Base-by-base conservation (phyloP, 2,329 filamentous ascomycete species). In the Botryotinia convoluta region DNA sequence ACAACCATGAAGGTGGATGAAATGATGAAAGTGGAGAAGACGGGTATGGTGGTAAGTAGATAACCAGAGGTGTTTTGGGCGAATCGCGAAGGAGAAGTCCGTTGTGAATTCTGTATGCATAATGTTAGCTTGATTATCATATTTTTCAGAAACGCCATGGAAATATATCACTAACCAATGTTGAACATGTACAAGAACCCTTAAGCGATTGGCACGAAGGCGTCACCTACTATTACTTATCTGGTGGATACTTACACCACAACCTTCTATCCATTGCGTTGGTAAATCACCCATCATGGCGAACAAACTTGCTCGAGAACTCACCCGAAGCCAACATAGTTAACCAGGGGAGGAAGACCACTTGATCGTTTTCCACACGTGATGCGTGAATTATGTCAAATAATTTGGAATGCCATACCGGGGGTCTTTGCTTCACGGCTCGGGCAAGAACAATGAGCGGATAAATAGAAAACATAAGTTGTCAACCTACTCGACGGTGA, bases 21-120 rank as follows among this genome's bases (percentile, higher is more conserved):
- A n/a, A 77, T 75, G 59, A 42, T 86, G 73, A 67, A 81, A 73
- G 42, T 86, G 73, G 69, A 81, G 74, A 12, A 74, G 74, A 85
- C 84, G n/a, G 78, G 80, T 20, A 79, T 81, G 45, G 86, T 83
- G 89, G 89, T 0, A 91, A 80, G 78, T 90, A 87, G 60, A 91
- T 81, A 22, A 90, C 79, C 60, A 91, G 78, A 2, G 88, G 85
- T 1, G 82, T 79, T 20, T 81, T 78, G 0, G 82, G 79, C 8
- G 70, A 72, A 35, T 72, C 72, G 1, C 42, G 70, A 71, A 80
- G 18, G 80, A 77, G 73, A 32, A 69, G 35, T 32, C 71, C n/a
- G 73, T 80, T 81, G 75, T 77, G 78, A 44, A 80, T 48, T 73
- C 80, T 59, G 26, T 44, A n/a, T 35, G 44, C 32, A 42, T 32